These are phyloP conservation scores for Priceomyces castillae DNA, from an alignment of 805 yeast genomes.

Conservation along the genomic window DNA sequence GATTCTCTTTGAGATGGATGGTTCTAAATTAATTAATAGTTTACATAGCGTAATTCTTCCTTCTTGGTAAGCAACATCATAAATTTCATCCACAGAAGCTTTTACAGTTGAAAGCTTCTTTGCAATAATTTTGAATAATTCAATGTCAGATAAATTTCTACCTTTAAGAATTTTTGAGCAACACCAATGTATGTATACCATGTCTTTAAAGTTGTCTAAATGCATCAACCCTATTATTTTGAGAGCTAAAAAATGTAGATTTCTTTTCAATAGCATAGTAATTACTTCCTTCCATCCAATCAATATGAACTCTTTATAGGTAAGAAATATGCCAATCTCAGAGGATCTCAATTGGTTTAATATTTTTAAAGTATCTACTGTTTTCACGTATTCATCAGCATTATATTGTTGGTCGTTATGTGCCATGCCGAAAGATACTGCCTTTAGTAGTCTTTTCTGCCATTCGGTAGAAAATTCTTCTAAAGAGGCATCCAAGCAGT, in stretches of 20 bases:
- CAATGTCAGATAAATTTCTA: slow-evolving; percentile 53
- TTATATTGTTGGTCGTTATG: slow-evolving; percentile 48
- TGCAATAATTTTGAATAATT: slow-evolving; percentile 50
- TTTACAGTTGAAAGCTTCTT: slow-evolving; percentile 38
- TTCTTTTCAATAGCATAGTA: slow-evolving; percentile 54
- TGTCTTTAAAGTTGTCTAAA: slow-evolving; percentile 34
- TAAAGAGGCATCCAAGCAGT: slow-evolving; percentile 70
- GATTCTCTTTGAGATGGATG: slow-evolving; percentile 57
- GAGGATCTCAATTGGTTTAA: slow-evolving; percentile 65
- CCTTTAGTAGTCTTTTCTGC: slow-evolving; percentile 78
- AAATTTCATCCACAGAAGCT: slow-evolving; percentile 54
- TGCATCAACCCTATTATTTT: slow-evolving; percentile 53
- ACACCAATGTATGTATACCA: slow-evolving; percentile 78
- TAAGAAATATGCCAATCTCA: slow-evolving; percentile 67
- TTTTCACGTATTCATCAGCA: slow-evolving; percentile 59
- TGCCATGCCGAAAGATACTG: slow-evolving; percentile 85
- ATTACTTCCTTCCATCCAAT: slow-evolving; percentile 58
- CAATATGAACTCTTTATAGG: slow-evolving; percentile 49
- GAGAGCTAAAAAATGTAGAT: slow-evolving; percentile 59
- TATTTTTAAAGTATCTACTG: slow-evolving; percentile 60
- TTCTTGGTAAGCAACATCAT: slow-evolving; percentile 70
- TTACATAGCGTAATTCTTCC: slow-evolving; percentile 74
- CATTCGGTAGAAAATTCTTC: slow-evolving; percentile 74
- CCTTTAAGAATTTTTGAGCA: slow-evolving; percentile 61
- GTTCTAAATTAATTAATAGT: slow-evolving; percentile 66